Evolutionary conservation across 2,329 filamentous ascomycete species (phyloP).

Genomic region (Aspergillus vadensis): DNA sequence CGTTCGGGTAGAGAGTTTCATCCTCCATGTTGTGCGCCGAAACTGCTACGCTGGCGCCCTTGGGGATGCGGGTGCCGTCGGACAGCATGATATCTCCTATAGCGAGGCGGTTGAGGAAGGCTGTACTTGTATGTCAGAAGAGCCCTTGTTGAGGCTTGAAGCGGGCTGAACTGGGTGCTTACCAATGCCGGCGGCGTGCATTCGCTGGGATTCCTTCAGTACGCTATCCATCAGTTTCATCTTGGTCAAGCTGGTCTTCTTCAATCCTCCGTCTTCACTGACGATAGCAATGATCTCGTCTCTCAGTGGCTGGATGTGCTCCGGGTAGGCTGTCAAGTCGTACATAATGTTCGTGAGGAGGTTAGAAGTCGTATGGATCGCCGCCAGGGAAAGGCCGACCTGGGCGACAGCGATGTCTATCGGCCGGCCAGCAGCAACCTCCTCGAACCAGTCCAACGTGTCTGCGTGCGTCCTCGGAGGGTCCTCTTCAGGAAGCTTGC

Average conservation of each 20-base stretch:
- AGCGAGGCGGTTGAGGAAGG: constrained; percentile 30
- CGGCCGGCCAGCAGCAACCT: constrained; percentile 17
- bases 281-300: constrained; percentile 53
- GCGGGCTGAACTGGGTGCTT: constrained; percentile 11
- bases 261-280: constrained; percentile 42
- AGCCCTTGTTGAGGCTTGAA: not conserved
- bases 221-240: constrained; percentile 40
- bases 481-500: constrained; percentile 21
- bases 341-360: constrained; percentile 54
- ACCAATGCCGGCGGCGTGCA: constrained; percentile 31
- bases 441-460: constrained; percentile 33
- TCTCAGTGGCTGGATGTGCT: constrained; percentile 54
- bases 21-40: constrained; percentile 33
- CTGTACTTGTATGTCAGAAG: constrained; percentile 14
- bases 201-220: constrained; percentile 38
- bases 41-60: constrained; percentile 28
- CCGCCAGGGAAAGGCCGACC: constrained; percentile 33
- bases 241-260: constrained; percentile 36
- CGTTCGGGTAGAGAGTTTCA: constrained; percentile 29
- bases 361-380: constrained; percentile 39
- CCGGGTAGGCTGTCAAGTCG: constrained; percentile 54
- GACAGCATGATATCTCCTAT: constrained; percentile 28
- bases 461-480: constrained; percentile 23
- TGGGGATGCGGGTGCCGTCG: constrained; percentile 34
- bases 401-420: constrained; percentile 25